Base-by-base conservation (phyloP, 805 yeast species). In the Metschnikowia similis region DNA sequence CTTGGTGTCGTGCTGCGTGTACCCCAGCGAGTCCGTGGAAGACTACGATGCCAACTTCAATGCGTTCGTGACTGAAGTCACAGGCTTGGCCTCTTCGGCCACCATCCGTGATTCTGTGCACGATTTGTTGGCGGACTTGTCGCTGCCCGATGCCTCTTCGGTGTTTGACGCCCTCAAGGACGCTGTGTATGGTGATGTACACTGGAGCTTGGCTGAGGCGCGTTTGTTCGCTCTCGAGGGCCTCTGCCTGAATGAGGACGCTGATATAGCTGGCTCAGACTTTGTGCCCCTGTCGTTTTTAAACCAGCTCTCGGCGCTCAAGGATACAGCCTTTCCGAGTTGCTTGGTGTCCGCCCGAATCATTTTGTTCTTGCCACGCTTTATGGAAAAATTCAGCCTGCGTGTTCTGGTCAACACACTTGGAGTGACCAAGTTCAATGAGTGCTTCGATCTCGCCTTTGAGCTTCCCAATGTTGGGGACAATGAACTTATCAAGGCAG, bases 51-150 rank as follows among this genome's bases (percentile, higher is more conserved):
- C 69, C 2, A 91, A 90, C 60, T 78, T 82, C 60, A 89, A 90
- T 59, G 66, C 65, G 3, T 89, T 81, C 63, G 87, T 89, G 6
- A 79, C 90, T 2, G 85, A 81, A 34, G 90, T 87, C 49, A 75
- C 88, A 1, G 96, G 89, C 1, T 73, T 90, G 31, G 69, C 84
- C 0, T 69, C 83, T 0, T 40, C 56, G 0, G 66, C 67, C 8
- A 65, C 77, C 2, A 77, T 84, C 0, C 77, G 98, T 47, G 85
- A 83, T 44, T 76, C 86, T 0, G 69, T 84, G 0, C 71, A 73
- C 28, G 89, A 84, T 29, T 76, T 81, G 32, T 55, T 87, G 5
- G 66, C 78, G 0, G 83, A 81, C 17, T 56, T 83, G 34, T 71
- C 76, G 35, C 69, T 66, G 5, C 41, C 45, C 0, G 83, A 81